Base-by-base conservation (phyloP, 1,284 basidiomycete genomes). In the Singerocomus inundabilis region DNA sequence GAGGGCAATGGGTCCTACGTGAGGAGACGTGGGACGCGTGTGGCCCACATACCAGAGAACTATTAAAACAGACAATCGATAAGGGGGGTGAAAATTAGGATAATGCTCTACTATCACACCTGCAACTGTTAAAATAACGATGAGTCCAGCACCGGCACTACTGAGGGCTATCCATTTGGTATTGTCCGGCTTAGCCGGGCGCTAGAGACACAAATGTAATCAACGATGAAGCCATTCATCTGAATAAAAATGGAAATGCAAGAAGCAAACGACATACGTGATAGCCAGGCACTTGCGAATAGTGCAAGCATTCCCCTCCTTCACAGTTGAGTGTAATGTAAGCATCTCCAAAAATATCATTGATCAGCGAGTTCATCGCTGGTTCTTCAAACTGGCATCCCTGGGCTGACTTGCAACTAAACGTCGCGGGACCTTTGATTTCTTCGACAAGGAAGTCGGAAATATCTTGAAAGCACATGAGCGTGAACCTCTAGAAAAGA, bases 281-380 rank as follows among this genome's bases (percentile, higher is more conserved):
- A 62, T 94, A 98, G 10, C 96, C 96, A 1, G 96, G 96, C 4
- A 98, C 93, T 70, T 93, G 90, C 0, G 90, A 92, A 62, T 85
- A 92, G 66, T 97, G 93, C 63, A 99, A 68, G 66, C 96, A 98
- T 71, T 98, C 96, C 28, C 96, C 96, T 9, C 90, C 85, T 1
- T 88, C 75, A 62, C 96, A 99, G 40, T 85, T 70, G 45, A 98
- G 78, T 4, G 91, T 89, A 67, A 99, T 99, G 61, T 86, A 88
- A 1, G 75, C 76, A 68, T 99, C 96, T 8, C 92, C 96, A 60
- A 99, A 98, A 56, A 99, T 86, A 57, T 89, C 86, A 62, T 88
- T 84, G 69, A 99, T 98, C 44, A 99, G 79, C 31, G 86, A 78
- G 65, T 98, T 97, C 96, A 98, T 98, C 0, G 91, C 93, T 0